Evolutionary conservation across 768 basidiomycete genomes (phyloP), one percentile per base, ranked within the genome.

Genomic region (Scleroderma bovista): DNA sequence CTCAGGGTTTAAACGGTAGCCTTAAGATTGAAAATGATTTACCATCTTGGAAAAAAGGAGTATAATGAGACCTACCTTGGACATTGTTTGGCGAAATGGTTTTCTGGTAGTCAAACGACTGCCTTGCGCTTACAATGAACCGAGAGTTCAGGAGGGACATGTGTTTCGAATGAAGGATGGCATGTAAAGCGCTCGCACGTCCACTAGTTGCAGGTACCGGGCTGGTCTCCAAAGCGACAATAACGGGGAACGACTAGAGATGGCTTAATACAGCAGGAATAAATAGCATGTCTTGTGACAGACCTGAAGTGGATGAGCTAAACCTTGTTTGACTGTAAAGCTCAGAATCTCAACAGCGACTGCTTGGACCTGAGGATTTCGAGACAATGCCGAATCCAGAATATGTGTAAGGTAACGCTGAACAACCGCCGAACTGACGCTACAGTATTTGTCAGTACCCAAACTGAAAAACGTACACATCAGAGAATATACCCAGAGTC

Each of bases 241-340:
- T 86, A 22, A 93, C 79, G 0, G 95, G 93, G 65, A 96, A 86
- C 31, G 91, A 95, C 85, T 94, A 55, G 48, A 22, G 40, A 48
- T 6, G 16, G 32, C 29, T 16, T 48, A 32, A 38, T 12, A 51
- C 55, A 45, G 39, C 31, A 24, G 48, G 3, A 16, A 40, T n/a
- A 31, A 22, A 41, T 31, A 26, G 57, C 16, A 24, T 6, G 16
- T 22, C 3, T n/a, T 38, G 32, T n/a, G 6, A 47, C 76, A 47
- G 60, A 87, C 89, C 74, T 91, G 88, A 6, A 99, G 75, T 0
- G 96, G 96, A 69, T 98, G 94, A 6, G 93, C 91, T 46, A 98
- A 75, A 3, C 96, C 96, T 67, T 97, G 95, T 60, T 87, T 92
- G 55, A 98, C 83, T 0, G 93, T 95, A 60, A 96, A 95, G 29